These are phyloP conservation scores for Geosmithia flava DNA, from an alignment of 2,329 filamentous ascomycete genomes.

Conservation along the genomic window DNA sequence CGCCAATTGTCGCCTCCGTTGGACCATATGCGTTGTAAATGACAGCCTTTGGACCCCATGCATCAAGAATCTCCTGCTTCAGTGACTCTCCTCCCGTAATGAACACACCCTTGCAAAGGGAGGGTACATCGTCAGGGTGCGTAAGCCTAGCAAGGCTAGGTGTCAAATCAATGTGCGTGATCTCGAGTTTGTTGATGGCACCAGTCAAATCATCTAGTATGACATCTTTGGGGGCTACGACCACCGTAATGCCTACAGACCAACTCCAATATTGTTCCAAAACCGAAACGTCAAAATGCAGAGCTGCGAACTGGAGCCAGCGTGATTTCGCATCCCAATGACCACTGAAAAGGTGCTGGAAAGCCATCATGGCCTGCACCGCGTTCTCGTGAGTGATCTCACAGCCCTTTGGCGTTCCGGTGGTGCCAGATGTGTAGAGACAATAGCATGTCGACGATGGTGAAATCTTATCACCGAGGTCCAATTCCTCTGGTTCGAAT, in stretches of 20 bases:
- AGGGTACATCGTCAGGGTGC: slow-evolving; percentile 69
- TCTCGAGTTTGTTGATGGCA: slow-evolving; percentile 57
- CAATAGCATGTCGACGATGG: slow-evolving; percentile 60
- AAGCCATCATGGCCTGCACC: slow-evolving; percentile 80
- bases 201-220: slow-evolving; percentile 73
- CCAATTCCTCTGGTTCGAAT: slow-evolving; percentile 6
- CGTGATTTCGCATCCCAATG: slow-evolving; percentile 64
- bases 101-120: slow-evolving; percentile 70
- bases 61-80: slow-evolving; percentile 78
- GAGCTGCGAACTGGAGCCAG: slow-evolving; percentile 88
- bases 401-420: slow-evolving; percentile 77
- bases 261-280: slow-evolving; percentile 94
- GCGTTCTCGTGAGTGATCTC: slow-evolving; percentile 81
- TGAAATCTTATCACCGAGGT: slow-evolving; percentile 8
- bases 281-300: slow-evolving; percentile 90
- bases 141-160: slow-evolving; percentile 73
- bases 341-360: slow-evolving; percentile 62
- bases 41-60: slow-evolving; percentile 66
- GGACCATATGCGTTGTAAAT: slow-evolving; percentile 92
- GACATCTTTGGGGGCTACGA: slow-evolving; percentile 70
- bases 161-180: slow-evolving; percentile 87
- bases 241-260: slow-evolving; percentile 77
- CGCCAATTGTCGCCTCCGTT: slow-evolving; percentile 85
- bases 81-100: slow-evolving; percentile 86
- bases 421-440: slow-evolving; percentile 79